Base-by-base conservation (phyloP, 108 stramenopile species). In the Asterionellopsis glacialis region DNA sequence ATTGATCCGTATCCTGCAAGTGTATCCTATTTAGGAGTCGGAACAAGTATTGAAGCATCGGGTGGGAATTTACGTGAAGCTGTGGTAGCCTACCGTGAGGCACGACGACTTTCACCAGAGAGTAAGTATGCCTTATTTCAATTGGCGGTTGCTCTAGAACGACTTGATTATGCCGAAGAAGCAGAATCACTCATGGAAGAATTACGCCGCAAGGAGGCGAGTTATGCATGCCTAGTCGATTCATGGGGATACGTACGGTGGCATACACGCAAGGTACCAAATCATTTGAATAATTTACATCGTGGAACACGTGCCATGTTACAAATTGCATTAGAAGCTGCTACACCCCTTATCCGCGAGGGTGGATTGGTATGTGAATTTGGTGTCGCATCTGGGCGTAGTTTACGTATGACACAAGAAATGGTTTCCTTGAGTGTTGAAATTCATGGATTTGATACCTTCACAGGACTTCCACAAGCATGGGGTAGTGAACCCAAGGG, bases 371-470 rank as follows among this genome's bases (percentile, higher is more conserved):
- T 94, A 11, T 84, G 82, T 45, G 92, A 94, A 62, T 94, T 94
- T 64, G 92, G 92, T 13, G 92, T 94, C 9, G 85, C 85, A 11
- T 73, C 73, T 25, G 91, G 92, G 12, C 75, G 88, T 11, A 78
- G 75, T 45, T 56, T 88, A 22, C 72, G 92, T 23, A 87, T 94
- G 85, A 81, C 83, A 4, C 86, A 89, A 57, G 92, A 94, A 61
- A 70, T 94, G 50, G 47, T 94, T 15, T 89, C 92, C 0, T 51
- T 89, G 28, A 76, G 83, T 54, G 70, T 70, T 43, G 59, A 59
- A 18, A 75, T 90, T 43, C 83, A 93, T 63, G 88, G 92, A 24
- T 94, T 94, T 78, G 92, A 94, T 67, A 94, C 92, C 3, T 94
- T 94, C 58, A 94, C 88, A 0, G 92, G 92, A 33, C 64, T 94